Evolutionary conservation across 495 filamentous ascomycete species (phyloP).

Genomic region (Aspergillus taichungensis): DNA sequence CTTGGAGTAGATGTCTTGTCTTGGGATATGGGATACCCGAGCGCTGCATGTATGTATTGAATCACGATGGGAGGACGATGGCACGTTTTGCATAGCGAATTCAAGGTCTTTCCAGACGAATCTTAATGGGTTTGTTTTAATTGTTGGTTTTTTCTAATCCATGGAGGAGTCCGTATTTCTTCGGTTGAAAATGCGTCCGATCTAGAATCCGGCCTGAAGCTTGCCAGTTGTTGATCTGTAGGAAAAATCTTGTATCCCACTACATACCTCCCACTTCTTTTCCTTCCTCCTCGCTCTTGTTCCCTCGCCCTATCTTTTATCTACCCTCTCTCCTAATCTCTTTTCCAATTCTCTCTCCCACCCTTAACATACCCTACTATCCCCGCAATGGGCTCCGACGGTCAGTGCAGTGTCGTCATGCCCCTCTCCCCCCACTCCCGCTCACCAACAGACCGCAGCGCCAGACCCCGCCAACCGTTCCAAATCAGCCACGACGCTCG

Average conservation of each 20-base stretch:
- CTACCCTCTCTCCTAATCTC: conserved; percentile 1
- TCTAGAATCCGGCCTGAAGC: too few species aligned
- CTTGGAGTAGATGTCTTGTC: too few species aligned
- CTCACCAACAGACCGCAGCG: conserved; percentile 39
- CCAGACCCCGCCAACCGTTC: conserved; percentile 66
- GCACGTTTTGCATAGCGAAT: too few species aligned
- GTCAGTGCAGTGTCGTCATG: conserved; percentile 39
- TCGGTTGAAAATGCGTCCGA: too few species aligned
- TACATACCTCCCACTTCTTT: not conserved
- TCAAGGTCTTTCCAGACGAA: too few species aligned
- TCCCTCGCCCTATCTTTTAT: conserved; percentile 1
- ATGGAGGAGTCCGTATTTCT: too few species aligned
- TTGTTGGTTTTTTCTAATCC: too few species aligned
- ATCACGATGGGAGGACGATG: too few species aligned
- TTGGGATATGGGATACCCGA: too few species aligned
- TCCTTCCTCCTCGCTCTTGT: not conserved
- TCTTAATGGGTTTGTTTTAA: too few species aligned
- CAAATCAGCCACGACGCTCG: conserved; percentile 81
- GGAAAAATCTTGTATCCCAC: not conserved
- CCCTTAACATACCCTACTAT: conserved; percentile 1
- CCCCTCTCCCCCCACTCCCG: not conserved
- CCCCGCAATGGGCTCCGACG: conserved; percentile 46
- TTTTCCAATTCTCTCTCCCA: conserved; percentile 4
- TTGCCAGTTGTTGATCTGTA: too few species aligned
- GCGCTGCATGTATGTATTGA: too few species aligned